Evolutionary conservation across 192 early-diverging fungal genomes (phyloP).

Genomic region (Podila epicladia): DNA sequence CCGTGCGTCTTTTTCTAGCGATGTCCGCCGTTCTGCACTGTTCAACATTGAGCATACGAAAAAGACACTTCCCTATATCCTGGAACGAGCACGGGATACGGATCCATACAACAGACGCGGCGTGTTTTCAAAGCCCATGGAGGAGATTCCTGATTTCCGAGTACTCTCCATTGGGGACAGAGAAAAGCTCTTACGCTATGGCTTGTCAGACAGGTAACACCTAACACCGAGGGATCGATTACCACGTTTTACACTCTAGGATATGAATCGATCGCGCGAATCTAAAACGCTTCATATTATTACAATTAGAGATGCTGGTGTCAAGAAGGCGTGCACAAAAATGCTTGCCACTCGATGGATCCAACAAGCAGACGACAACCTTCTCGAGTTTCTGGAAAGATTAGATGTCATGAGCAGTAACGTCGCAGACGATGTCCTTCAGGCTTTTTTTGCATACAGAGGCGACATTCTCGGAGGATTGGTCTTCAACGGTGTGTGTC

Average conservation of each 20-base stretch:
- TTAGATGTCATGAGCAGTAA: conserved; percentile 79
- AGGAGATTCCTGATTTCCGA: conserved; percentile 73
- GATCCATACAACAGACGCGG: conserved; percentile 79
- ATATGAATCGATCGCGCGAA: neutral
- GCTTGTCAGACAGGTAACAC: conserved; percentile 79
- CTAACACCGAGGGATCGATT: conserved; percentile 4
- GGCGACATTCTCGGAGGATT: conserved; percentile 74
- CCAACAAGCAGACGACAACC: conserved; percentile 74
- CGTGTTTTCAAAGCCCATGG: conserved; percentile 76
- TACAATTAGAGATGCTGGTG: conserved; percentile 65
- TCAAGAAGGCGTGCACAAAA: conserved; percentile 77
- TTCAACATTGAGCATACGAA: conserved; percentile 75
- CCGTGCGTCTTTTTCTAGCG: conserved; percentile 52
- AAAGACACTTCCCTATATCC: conserved; percentile 70
- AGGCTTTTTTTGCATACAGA: conserved; percentile 69
- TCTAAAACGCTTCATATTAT: neutral
- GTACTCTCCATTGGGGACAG: conserved; percentile 74
- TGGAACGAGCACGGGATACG: conserved; percentile 81
- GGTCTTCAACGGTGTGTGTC: conserved; percentile 61
- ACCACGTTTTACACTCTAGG: no score
- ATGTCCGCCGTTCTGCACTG: conserved; percentile 85
- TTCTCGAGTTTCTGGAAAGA: conserved; percentile 76
- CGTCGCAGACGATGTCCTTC: conserved; percentile 68
- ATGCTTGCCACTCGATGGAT: conserved; percentile 80
- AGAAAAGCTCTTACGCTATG: conserved; percentile 75